Base-by-base conservation (phyloP, 2,329 filamentous ascomycete genomes). In the Apiospora malaysiana region DNA sequence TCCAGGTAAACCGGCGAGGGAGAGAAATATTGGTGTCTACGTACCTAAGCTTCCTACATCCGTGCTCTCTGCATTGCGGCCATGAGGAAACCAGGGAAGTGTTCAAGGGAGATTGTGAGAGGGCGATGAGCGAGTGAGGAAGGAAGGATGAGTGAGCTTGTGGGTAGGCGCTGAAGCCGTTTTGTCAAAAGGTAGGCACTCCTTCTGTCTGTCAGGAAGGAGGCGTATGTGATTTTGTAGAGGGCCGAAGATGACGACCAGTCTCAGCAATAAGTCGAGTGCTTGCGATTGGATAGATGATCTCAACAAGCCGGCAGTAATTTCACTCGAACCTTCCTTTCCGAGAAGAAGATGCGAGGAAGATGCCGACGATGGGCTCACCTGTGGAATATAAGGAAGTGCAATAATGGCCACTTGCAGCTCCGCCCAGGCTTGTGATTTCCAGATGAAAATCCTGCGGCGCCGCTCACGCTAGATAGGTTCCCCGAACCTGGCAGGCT, bases 51-150 rank as follows among this genome's bases (percentile, higher is more conserved):
- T 63, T 40, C 56, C 56, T 63, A 40, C 56, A 63, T 63, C 27
- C 27, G 56, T 63, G 56, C 32, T 63, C 56, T 63, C 56, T 63
- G 56, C 56, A 63, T 63, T 63, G 56, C 56, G 56, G 56, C 56
- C 56, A 63, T 63, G 56, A 63, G 56, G 56, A 40, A 63, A 63
- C 56, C 56, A 63, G n/a, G 56, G 37, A n/a, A n/a, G 32, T n/a
- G 10, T 12, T 63, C 56, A 21, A 63, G 56, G 56, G 56, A 21
- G 40, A n/a, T 40, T 40, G 32, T 63, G 56, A 63, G 27, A 63
- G 56, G 27, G 56, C 56, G 56, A 40, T 63, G 56, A 37, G 12
- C 10, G 18, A 37, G 56, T 63, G 56, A 63, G 56, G 56, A 63
- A 63, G 56, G 56, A 63, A 40, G 18, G 56, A 63, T 40, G 51